Conservation (phyloP, 306 rosid species). For the Leucaena leucocephala region DNA sequence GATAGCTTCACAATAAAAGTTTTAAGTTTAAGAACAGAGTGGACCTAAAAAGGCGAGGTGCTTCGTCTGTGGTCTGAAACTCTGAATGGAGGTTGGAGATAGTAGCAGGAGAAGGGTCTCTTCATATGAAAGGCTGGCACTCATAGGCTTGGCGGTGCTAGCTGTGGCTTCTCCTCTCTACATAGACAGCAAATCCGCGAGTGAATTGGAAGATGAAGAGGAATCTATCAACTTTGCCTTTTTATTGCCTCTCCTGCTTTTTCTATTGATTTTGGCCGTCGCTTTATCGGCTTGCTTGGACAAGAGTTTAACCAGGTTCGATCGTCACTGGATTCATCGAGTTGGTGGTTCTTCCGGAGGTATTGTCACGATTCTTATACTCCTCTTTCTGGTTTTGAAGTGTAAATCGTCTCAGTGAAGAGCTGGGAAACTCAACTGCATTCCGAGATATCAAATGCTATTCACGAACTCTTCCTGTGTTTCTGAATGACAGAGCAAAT, state of each 20-base stretch:
- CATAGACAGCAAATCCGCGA: slow-evolving; percentile 55
- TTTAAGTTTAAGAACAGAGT: slow-evolving; percentile 10
- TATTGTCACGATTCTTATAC: slow-evolving; percentile 54
- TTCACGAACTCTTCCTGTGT: slow-evolving; percentile 4
- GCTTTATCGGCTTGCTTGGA: slow-evolving; percentile 58
- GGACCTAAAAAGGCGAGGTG: slow-evolving; percentile 20
- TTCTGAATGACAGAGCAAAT: slow-evolving; percentile 10
- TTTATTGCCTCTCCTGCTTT: slow-evolving; percentile 67
- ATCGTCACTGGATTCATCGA: slow-evolving; percentile 86
- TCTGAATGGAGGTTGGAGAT: slow-evolving; percentile 66
- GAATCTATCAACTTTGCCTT: slow-evolving; percentile 42
- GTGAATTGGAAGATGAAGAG: slow-evolving; percentile 58
- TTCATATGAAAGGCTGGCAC: slow-evolving; percentile 62
- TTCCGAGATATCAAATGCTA: background rate
- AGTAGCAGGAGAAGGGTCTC: slow-evolving; percentile 53
- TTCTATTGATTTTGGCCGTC: slow-evolving; percentile 59
- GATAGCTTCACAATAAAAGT: slow-evolving; percentile 1
- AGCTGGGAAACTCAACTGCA: slow-evolving; percentile 42
- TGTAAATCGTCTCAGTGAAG: slow-evolving; percentile 58
- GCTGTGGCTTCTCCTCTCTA: slow-evolving; percentile 88
- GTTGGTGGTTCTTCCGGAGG: slow-evolving; percentile 89
- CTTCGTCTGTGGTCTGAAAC: background rate
- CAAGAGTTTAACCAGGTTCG: slow-evolving; percentile 57
- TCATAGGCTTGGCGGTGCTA: slow-evolving; percentile 59
- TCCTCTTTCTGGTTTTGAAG: slow-evolving; percentile 79